Evolutionary conservation across 2,329 filamentous ascomycete species (phyloP).

Genomic region (Ascochyta rabiei): DNA sequence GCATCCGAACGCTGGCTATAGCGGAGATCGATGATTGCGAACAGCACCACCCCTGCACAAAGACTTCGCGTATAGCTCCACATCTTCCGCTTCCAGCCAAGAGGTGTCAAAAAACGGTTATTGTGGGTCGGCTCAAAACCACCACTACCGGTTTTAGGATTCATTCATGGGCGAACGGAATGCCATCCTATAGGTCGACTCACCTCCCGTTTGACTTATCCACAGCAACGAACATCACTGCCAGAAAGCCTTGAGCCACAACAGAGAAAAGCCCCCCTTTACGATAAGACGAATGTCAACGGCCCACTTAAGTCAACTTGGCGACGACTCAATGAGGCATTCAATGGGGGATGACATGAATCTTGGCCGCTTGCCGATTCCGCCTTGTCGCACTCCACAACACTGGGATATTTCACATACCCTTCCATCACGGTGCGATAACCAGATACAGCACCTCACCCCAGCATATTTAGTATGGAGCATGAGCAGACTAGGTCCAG

Average conservation of each 20-base stretch:
- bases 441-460: not conserved
- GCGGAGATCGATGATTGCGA: constrained; percentile 9
- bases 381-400: not conserved
- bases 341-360: constrained; percentile 2
- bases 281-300: not conserved
- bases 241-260: not conserved
- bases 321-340: not conserved
- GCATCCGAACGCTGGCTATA: constrained; percentile 1
- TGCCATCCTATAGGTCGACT: not conserved
- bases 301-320: constrained; percentile 4
- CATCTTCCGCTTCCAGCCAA: not conserved
- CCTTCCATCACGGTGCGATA: not conserved
- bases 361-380: not conserved
- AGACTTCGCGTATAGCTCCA: constrained; percentile 6
- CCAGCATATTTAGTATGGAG: not conserved
- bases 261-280: not conserved
- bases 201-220: not conserved
- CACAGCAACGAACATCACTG: not conserved
- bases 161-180: constrained; percentile 2
- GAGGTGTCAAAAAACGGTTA: constrained; percentile 11
- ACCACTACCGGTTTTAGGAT: not conserved
- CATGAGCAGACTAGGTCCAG: not conserved
- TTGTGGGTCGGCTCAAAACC: not conserved
- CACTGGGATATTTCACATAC: not conserved
- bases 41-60: constrained; percentile 1